Conservation (phyloP, 2,329 filamentous ascomycete species). For the Xylaria sp. region DNA sequence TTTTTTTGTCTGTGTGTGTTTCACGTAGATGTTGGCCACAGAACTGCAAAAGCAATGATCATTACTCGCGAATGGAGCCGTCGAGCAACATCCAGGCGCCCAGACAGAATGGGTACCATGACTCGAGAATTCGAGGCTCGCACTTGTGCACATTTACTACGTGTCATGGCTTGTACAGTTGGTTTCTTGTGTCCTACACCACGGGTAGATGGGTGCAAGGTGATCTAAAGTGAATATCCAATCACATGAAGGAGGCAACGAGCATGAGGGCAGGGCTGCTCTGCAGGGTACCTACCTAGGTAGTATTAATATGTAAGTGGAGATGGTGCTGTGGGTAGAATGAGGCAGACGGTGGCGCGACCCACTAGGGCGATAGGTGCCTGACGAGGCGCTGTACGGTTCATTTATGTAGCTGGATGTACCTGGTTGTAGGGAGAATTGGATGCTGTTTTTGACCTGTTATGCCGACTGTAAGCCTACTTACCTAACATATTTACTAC, state of each 20-base stretch:
- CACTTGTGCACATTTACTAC: constrained; percentile 1
- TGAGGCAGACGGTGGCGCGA: neutral
- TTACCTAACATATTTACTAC: neutral
- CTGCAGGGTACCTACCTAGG: too few relatives aligned
- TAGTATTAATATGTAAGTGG: too few relatives aligned
- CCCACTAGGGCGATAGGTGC: neutral
- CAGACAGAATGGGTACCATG: neutral
- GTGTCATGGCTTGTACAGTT: neutral
- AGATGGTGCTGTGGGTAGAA: neutral
- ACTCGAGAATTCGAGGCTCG: neutral
- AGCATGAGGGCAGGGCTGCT: neutral
- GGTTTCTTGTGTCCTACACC: neutral
- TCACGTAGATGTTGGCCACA: neutral
- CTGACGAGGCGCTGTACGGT: constrained; percentile 15
- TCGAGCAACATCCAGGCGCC: neutral
- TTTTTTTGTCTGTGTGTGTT: too few relatives aligned
- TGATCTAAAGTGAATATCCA: constrained; percentile 3
- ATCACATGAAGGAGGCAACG: constrained; percentile 2
- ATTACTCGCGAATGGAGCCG: neutral
- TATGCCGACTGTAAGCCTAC: neutral
- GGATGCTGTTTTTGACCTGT: neutral
- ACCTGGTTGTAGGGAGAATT: neutral
- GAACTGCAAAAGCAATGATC: neutral
- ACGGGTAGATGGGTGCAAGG: neutral
- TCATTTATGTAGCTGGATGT: constrained; percentile 9